Conservation (phyloP, 1,139 yeast genomes). For the Scheffersomyces illinoinensis region DNA sequence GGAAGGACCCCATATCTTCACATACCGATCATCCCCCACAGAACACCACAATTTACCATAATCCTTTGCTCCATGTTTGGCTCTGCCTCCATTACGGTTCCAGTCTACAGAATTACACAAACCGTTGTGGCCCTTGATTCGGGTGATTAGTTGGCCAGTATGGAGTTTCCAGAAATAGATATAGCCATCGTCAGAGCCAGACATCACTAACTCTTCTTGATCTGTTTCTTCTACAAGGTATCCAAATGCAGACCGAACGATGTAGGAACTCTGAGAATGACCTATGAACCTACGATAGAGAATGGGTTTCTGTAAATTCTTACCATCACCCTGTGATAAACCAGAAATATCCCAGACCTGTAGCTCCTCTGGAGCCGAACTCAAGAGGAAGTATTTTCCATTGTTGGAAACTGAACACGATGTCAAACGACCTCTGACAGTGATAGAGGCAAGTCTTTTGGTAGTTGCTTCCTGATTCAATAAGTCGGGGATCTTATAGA, state of each 20-base stretch:
- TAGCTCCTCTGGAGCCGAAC: constrained; percentile 74
- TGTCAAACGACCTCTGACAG: constrained; percentile 38
- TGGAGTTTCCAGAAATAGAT: constrained; percentile 80
- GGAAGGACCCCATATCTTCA: constrained; percentile 63
- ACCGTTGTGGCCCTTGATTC: constrained; percentile 61
- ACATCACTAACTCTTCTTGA: constrained; percentile 67
- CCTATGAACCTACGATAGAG: constrained; percentile 68
- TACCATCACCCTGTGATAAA: constrained; percentile 4
- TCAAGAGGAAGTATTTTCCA: constrained; percentile 58
- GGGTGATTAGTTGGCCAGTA: constrained; percentile 67
- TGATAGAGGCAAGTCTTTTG: constrained; percentile 32
- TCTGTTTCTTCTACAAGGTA: constrained; percentile 36
- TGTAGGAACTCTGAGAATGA: constrained; percentile 66
- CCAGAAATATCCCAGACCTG: constrained; percentile 70
- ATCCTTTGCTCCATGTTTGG: constrained; percentile 26
- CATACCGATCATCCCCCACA: constrained; percentile 78
- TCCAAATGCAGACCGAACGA: constrained; percentile 81
- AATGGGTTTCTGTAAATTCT: constrained; percentile 24
- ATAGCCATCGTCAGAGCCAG: constrained; percentile 84
- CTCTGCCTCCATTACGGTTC: constrained; percentile 44
- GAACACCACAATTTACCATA: constrained; percentile 68
- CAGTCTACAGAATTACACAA: constrained; percentile 78
- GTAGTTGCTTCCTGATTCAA: constrained; percentile 37
- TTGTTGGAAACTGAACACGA: constrained; percentile 41
- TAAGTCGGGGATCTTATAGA: constrained; percentile 46